Evolutionary conservation across 768 basidiomycete genomes (phyloP), one percentile per base, ranked within the genome.

Genomic region (Galerina sulciceps): DNA sequence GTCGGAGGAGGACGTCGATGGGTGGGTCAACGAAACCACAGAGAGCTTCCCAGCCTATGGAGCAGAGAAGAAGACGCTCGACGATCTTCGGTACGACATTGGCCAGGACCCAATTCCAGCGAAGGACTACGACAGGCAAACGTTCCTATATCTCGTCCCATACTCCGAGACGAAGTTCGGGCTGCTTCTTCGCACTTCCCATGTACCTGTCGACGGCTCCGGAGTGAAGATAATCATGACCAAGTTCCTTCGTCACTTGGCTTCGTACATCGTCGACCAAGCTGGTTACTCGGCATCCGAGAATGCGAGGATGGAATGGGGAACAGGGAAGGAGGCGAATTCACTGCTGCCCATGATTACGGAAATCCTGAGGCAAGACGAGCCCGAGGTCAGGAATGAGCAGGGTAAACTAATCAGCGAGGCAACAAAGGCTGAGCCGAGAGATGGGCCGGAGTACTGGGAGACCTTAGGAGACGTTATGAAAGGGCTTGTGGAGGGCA

Each of bases 41-140:
- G 46, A 59, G 15, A 49, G 62, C 13, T 49, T 53, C 48, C 55
- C 40, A 6, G 43, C 58, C 9, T 59, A 62, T 42, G 43, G 54
- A 4, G 54, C 54, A 10, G 54, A 45, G 37, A 43, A 40, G 1
- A 59, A 50, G 38, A 62, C 57, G 3, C 55, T 65, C 44, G 64
- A 65, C 37, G 64, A 65, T 17, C 58, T 65, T 6, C 64, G 64
- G 5, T 65, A 65, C 49, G 58, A 65, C 23, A 35, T 65, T 22
- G 64, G 64, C 6, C 64, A 65, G 37, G 58, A 46, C 13, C 64
- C 64, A 3, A 62, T 62, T 23, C 64, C 64, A 6, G 61, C 51
- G n/a, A 58, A 59, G 23, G 64, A 65, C 31, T 53, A 57, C 31
- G 64, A 59, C 31, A 54, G 53, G 23, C 65, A 66, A 40, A 66